Percentiles rank a stretch among this genome's conserved stretches.
These are phyloP conservation scores for Lepidium africanum DNA, from an alignment of 345 rosid species.

Conservation along the genomic window DNA sequence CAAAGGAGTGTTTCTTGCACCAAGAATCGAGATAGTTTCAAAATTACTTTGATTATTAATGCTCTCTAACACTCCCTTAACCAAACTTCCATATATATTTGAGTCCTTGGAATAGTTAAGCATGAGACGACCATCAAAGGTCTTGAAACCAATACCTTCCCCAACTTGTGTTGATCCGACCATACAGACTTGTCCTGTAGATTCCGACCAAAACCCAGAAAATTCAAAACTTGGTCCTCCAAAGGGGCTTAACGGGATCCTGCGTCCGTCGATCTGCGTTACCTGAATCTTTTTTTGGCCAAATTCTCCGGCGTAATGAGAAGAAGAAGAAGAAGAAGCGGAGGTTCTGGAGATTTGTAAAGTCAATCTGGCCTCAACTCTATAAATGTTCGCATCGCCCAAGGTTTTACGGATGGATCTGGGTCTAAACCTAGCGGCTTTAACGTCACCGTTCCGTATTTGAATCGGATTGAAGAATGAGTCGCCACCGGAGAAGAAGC, in stretches of 20 bases:
- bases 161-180: constrained; percentile 55
- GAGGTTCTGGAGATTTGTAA: constrained; percentile 28
- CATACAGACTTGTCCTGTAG: constrained; percentile 74
- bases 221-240: constrained; percentile 34
- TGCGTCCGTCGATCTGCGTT: constrained; percentile 46
- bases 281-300: constrained; percentile 31
- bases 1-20: constrained; percentile 32
- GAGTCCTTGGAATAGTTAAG: constrained; percentile 43
- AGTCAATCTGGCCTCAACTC: constrained; percentile 33
- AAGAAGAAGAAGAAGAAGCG: constrained; percentile 15
- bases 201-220: constrained; percentile 64
- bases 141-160: constrained; percentile 27
- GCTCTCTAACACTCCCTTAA: constrained; percentile 56
- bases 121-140: constrained; percentile 45
- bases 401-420: constrained; percentile 2
- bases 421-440: constrained; percentile 28
- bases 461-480: constrained; percentile 17
- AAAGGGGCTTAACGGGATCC: constrained; percentile 30
- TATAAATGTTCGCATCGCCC: constrained; percentile 21
- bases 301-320: constrained; percentile 8
- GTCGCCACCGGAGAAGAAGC: constrained; percentile 52
- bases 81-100: constrained; percentile 47
- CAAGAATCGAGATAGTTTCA: constrained; percentile 52
- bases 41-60: constrained; percentile 34
- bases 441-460: constrained; percentile 2